These are phyloP conservation scores for Eucalyptus shirleyi DNA, from an alignment of 345 rosid species.

Conservation along the genomic window DNA sequence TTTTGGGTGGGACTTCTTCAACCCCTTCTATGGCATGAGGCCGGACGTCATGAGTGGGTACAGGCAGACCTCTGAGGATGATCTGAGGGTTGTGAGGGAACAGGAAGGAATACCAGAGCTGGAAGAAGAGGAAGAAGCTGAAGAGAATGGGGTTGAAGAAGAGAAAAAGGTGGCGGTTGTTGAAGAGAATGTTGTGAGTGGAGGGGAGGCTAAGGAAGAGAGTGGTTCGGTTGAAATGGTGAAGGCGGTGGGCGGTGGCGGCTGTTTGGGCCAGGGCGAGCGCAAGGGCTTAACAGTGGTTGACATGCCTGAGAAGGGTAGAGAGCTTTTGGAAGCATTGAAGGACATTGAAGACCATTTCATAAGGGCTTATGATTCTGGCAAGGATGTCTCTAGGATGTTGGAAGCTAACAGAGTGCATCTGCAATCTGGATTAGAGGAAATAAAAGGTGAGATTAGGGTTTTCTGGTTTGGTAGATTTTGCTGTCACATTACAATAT, in stretches of 20 bases:
- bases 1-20: conserved; percentile 74
- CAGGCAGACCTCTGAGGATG: conserved; percentile 28
- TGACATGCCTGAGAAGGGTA: conserved; percentile 36
- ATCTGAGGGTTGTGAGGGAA: conserved; percentile 47
- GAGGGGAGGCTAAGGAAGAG: background rate
- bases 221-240: conserved; percentile 5
- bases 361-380: conserved; percentile 62
- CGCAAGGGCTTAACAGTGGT: conserved; percentile 30
- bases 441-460: conserved; percentile 39
- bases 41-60: conserved; percentile 42
- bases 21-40: conserved; percentile 43
- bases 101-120: conserved; percentile 73
- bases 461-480: background rate
- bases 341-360: conserved; percentile 61
- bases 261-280: conserved; percentile 15
- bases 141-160: background rate
- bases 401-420: conserved; percentile 47
- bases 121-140: conserved; percentile 36
- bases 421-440: conserved; percentile 42
- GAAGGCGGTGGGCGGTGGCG: conserved; percentile 8
- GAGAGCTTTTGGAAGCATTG: conserved; percentile 64
- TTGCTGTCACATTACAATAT: background rate
- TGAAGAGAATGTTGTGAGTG: conserved; percentile 2
- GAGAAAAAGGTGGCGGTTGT: conserved; percentile 9
- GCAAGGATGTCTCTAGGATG: conserved; percentile 65